Evolutionary conservation across 2,329 filamentous ascomycete genomes (phyloP).

Genomic region (Calonectria honghensis): DNA sequence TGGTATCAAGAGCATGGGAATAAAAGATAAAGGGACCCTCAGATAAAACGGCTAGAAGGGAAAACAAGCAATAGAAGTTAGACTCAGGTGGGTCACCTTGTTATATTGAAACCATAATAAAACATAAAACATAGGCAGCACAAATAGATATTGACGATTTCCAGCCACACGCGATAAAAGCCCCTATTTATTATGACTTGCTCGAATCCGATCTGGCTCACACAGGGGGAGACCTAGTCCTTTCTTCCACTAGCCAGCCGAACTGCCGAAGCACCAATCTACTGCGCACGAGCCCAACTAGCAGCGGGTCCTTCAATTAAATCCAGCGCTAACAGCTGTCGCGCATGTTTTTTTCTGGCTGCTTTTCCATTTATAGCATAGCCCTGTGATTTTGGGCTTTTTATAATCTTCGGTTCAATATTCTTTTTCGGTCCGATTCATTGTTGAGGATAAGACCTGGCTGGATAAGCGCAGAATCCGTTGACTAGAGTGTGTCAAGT

Average conservation of each 20-base stretch:
- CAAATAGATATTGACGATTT: background rate
- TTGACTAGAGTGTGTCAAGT: background rate
- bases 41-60: too few relatives aligned
- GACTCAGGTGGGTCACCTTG: background rate
- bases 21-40: background rate
- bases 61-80: background rate
- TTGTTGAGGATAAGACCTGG: background rate
- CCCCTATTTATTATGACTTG: background rate
- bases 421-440: background rate
- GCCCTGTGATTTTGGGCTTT: background rate
- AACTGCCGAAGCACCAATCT: background rate
- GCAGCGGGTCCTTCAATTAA: background rate
- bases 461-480: background rate
- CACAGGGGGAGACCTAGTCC: background rate
- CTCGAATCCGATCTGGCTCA: background rate
- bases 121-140: background rate
- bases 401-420: background rate
- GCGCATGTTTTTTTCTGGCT: background rate
- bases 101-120: background rate
- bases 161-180: background rate
- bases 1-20: background rate
- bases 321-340: background rate
- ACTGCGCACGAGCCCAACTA: background rate
- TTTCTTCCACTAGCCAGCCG: background rate
- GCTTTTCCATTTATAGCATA: background rate